These are phyloP conservation scores for Chalara sp. DNA, from an alignment of 2,329 filamentous ascomycete species.

Conservation along the genomic window DNA sequence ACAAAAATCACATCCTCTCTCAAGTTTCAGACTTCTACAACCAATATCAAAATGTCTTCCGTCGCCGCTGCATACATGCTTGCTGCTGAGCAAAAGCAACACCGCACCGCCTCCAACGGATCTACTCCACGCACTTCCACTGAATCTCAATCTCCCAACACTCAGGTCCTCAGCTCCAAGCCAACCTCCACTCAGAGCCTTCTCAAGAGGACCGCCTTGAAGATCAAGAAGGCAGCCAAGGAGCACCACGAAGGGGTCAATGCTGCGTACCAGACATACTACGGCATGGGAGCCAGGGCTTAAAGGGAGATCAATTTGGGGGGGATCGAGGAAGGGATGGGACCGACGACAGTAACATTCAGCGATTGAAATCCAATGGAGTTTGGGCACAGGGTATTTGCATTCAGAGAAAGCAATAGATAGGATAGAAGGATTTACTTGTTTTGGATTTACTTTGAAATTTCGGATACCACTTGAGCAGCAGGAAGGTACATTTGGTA, in stretches of 20 bases:
- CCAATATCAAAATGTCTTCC: not conserved
- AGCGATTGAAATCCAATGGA: too few species aligned
- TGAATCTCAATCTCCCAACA: not conserved
- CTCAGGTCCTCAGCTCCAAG: not conserved
- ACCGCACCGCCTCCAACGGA: not conserved
- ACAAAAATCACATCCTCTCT: not conserved
- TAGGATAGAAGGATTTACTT: too few species aligned
- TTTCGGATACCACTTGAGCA: too few species aligned
- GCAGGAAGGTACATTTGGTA: too few species aligned
- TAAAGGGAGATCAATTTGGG: too few species aligned
- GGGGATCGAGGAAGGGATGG: too few species aligned
- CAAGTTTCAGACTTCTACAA: not conserved
- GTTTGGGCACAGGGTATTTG: too few species aligned
- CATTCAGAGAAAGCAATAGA: too few species aligned
- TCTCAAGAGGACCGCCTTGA: not conserved
- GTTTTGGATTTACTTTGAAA: too few species aligned
- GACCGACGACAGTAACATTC: too few species aligned
- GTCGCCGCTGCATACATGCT: not conserved
- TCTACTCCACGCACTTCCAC: not conserved
- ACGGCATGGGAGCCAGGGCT: not conserved
- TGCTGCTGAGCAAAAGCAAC: not conserved
- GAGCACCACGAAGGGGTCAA: not conserved
- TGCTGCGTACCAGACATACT: not conserved
- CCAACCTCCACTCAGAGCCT: not conserved
- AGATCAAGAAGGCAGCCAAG: not conserved